A percentile compares a stretch with the other conserved stretches of the same genome.
phyloP scores from a whole-genome alignment of 73 alveolate genomes.

The Stentor coeruleus region DNA sequence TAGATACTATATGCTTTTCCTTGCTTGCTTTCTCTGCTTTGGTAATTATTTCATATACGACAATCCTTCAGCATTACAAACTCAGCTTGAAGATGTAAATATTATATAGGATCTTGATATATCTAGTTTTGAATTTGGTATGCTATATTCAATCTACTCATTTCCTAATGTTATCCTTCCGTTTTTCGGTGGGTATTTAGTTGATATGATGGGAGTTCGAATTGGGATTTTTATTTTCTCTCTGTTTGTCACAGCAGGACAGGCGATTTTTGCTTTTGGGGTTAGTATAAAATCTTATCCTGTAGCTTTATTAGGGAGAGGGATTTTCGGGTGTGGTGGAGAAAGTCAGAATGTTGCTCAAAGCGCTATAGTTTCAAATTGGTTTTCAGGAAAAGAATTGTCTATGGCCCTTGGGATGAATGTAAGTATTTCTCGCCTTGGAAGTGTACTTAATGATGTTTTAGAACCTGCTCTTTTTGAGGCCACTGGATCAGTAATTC shows the following conservation, averaged over 20 bases:
- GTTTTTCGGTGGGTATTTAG: constrained; percentile 79
- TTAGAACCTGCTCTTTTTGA: background rate
- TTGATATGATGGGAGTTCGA: constrained; percentile 50
- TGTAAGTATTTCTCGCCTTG: constrained; percentile 73
- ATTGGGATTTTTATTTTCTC: constrained; percentile 36
- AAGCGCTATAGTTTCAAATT: constrained; percentile 78
- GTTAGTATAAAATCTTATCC: constrained; percentile 52
- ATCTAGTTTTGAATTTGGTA: constrained; percentile 23
- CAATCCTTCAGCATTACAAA: constrained; percentile 49
- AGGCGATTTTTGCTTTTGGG: constrained; percentile 70
- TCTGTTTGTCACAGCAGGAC: constrained; percentile 47
- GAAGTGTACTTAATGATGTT: constrained; percentile 59
- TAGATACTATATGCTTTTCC: background rate
- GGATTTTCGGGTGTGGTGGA: constrained; percentile 89
- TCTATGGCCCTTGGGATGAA: constrained; percentile 92
- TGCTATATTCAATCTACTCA: constrained; percentile 81
- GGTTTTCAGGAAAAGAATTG: constrained; percentile 94
- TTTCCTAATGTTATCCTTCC: constrained; percentile 84
- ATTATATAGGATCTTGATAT: constrained; percentile 21
- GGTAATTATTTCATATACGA: constrained; percentile 49
- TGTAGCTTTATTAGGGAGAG: constrained; percentile 82
- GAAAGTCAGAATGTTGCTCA: constrained; percentile 77
- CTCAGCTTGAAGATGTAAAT: constrained; percentile 31
- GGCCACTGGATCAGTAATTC: constrained; percentile 37
- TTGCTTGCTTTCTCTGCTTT: constrained; percentile 49